These are phyloP conservation scores for Stephania japonica DNA, from an alignment of 164 flowering plant genomes.

Conservation along the genomic window DNA sequence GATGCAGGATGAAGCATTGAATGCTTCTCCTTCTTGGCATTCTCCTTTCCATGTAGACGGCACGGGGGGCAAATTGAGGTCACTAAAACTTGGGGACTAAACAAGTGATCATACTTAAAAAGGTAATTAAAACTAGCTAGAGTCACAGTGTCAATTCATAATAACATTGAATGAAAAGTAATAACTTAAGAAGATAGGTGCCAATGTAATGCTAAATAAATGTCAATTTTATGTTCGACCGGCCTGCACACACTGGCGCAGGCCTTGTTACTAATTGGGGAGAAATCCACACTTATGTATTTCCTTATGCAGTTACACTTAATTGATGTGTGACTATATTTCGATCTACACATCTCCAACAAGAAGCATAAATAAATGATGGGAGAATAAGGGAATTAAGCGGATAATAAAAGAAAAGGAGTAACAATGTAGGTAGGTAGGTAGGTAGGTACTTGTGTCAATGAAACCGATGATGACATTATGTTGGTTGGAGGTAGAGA, in stretches of 20 bases:
- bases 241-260: too few relatives aligned
- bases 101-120: background rate
- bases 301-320: too few relatives aligned
- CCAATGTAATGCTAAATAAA: background rate
- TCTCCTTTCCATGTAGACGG: slow-evolving; percentile 67
- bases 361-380: too few relatives aligned
- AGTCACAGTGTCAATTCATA: background rate
- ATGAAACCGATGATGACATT: slow-evolving; percentile 70
- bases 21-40: slow-evolving; percentile 69
- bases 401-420: too few relatives aligned
- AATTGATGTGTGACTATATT: too few relatives aligned
- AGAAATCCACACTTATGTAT: too few relatives aligned
- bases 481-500: slow-evolving; percentile 61
- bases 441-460: slow-evolving; percentile 62
- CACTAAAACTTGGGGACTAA: slow-evolving; percentile 68
- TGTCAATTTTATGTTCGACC: background rate
- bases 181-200: background rate
- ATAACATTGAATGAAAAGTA: background rate
- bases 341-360: too few relatives aligned
- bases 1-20: slow-evolving; percentile 71
- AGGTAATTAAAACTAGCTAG: background rate
- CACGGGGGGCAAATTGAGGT: slow-evolving; percentile 60
- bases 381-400: too few relatives aligned
- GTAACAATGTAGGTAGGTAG: too few relatives aligned
- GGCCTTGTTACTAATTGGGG: too few relatives aligned